Evolutionary conservation across 2,329 filamentous ascomycete genomes (phyloP), one percentile per base, ranked within the genome.

Genomic region (Clonostachys chloroleuca): DNA sequence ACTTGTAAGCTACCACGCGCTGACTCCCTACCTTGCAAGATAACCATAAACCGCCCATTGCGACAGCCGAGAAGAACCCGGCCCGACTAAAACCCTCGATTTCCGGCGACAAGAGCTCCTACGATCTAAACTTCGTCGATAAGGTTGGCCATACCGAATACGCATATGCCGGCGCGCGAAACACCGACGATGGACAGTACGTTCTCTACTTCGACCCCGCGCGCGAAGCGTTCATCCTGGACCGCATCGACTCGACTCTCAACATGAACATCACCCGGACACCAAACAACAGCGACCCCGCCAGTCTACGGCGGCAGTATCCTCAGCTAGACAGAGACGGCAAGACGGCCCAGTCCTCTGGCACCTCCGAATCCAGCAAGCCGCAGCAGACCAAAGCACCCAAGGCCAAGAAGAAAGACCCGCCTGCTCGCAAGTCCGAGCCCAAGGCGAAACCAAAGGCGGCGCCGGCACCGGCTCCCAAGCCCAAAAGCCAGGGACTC

Each of bases 211-310:
- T 92, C 60, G 88, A 95, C 64, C 76, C 85, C 9, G 72, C 75
- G 16, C 83, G 81, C 45, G 83, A 92, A 59, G 85, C 79, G 47
- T 94, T 94, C 54, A 83, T 94, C 30, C 77, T 96, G 47, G 90
- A 96, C 69, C 83, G 83, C 45, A 73, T 96, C 47, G 82, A 89
- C 60, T 86, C 84, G n/a, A 84, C 84, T 37, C 87, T 95, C 67
- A 85, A 89, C 59, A 92, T 96, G 85, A 96, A 96, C 64, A 69
- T 96, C 46, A 83, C 80, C 45, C 81, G 78, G 47, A 83, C 83
- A 13, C 88, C 86, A 3, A 79, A 75, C 53, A 84, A 86, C 57
- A 70, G 75, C 46, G 81, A 89, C 54, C 67, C 76, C 46, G 78
- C 80, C 33, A 81, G 77, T 57, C 73, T 95, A 39, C 76, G 80